Percentiles rank a stretch among this genome's conserved stretches.
Evolutionary conservation across 176 grass and related monocot genomes (phyloP).

Genomic region (Panicum miliaceum): DNA sequence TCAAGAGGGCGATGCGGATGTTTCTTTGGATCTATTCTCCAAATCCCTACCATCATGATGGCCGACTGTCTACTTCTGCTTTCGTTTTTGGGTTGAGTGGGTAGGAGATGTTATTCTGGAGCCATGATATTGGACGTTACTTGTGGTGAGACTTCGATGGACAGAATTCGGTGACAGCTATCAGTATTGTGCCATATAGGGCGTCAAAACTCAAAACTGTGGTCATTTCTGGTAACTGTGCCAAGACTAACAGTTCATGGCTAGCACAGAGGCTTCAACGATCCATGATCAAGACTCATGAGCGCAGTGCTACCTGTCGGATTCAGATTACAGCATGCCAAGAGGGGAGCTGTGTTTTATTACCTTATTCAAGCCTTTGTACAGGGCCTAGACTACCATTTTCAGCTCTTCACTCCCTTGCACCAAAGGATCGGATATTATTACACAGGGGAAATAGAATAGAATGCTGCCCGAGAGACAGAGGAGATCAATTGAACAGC

Average conservation of each 20-base stretch:
- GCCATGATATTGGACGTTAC: background rate
- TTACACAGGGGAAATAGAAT: conserved; percentile 48
- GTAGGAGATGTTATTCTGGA: background rate
- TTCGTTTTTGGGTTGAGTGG: background rate
- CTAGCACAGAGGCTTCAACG: background rate
- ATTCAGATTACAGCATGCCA: conserved; percentile 40
- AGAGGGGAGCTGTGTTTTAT: conserved; percentile 58
- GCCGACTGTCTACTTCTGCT: background rate
- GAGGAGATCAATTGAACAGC: conserved; percentile 35
- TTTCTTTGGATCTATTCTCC: conserved; percentile 11
- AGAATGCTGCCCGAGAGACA: conserved; percentile 30
- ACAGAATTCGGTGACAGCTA: background rate
- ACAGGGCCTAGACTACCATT: conserved; percentile 41
- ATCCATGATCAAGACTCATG: background rate
- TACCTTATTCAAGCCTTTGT: conserved; percentile 60
- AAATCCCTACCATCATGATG: background rate
- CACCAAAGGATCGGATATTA: conserved; percentile 30
- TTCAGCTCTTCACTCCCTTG: conserved; percentile 51
- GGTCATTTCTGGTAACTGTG: background rate
- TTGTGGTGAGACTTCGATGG: background rate
- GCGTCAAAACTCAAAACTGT: background rate
- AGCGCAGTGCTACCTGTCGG: background rate
- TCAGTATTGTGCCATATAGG: background rate
- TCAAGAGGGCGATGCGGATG: conserved; percentile 16
- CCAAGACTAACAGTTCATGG: background rate